Evolutionary conservation across 257 asterid genomes (phyloP), one percentile per base, ranked within the genome.

Genomic region (Ligustrum vulgare): DNA sequence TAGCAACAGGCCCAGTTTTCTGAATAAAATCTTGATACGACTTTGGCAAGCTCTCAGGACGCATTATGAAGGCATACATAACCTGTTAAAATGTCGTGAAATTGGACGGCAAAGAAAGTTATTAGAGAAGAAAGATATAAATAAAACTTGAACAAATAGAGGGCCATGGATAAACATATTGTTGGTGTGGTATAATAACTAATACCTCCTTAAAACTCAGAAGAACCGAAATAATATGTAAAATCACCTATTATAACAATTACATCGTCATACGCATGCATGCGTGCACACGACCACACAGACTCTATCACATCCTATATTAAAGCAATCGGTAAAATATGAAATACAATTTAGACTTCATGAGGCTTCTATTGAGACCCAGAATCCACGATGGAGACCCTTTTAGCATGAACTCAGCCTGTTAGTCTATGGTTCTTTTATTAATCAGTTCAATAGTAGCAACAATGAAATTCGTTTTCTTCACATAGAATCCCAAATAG

Each of bases 51-150:
- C 97, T 95, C 91, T 95, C 98, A 71, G 99, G 99, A 67, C 96
- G 98, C 99, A 95, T 95, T 36, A 95, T 91, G 79, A 95, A 95
- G 75, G 97, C 89, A 81, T 95, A 95, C 99, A 95, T 95, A 80
- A 95, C 96, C 99, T 95, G 91, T 28, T 74, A 32, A 37, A 22
- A 39, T 32, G 49, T 33, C 18, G 32, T 23, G 41, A 20, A 63
- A 11, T 43, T 65, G 68, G 70, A 60, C 63, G 67, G 20, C 22
- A 64, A 77, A 43, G 25, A 31, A 20, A 20, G 16, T 70, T 62
- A 7, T 71, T 28, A 36, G 32, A 77, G 34, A 71, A 31, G 47
- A 47, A 69, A 41, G 74, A 31, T 45, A 47, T 4, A 43, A 25
- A 5, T 18, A 70, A 22, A 39, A 20, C 62, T 11, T 41, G 62